Conservation (phyloP, 495 filamentous ascomycete genomes). For the Glutinoglossum americanum region DNA sequence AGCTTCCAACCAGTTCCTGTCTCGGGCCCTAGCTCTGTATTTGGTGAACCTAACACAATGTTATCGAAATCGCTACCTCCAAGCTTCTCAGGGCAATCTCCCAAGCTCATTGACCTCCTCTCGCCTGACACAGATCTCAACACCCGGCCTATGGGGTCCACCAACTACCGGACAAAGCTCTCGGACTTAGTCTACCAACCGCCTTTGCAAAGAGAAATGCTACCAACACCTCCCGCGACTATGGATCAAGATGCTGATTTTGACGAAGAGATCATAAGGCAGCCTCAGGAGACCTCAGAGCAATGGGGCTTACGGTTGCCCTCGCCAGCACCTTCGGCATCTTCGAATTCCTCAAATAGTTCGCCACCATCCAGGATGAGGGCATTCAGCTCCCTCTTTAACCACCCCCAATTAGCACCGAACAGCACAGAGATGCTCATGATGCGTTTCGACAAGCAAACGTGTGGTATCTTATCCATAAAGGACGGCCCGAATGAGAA, state of each 20-base stretch:
- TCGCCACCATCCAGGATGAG: slow-evolving; percentile 6
- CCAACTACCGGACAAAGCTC: slow-evolving; percentile 11
- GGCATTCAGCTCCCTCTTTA: neutral
- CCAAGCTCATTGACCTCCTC: slow-evolving; percentile 22
- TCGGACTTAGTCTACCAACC: neutral
- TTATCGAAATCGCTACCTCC: slow-evolving; percentile 14
- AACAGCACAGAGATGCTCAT: slow-evolving; percentile 43
- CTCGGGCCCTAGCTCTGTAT: slow-evolving; percentile 12
- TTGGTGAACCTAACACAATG: slow-evolving; percentile 14
- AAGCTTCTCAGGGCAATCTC: slow-evolving; percentile 20
- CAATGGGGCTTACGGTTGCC: slow-evolving; percentile 16
- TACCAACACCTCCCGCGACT: slow-evolving; percentile 4
- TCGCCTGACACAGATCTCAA: slow-evolving; percentile 23
- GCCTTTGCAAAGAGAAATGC: slow-evolving; percentile 1
- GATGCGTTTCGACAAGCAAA: slow-evolving; percentile 43
- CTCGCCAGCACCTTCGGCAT: neutral
- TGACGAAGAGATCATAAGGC: slow-evolving; percentile 38
- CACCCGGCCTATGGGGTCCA: slow-evolving; percentile 15
- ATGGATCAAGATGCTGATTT: slow-evolving; percentile 22
- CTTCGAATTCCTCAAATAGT: neutral
- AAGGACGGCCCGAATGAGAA: slow-evolving; percentile 55
- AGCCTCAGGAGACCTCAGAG: slow-evolving; percentile 19
- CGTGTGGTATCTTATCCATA: slow-evolving; percentile 57
- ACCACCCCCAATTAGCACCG: neutral
- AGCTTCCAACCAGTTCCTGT: slow-evolving; percentile 8